A percentile compares a stretch with the other conserved stretches of the same genome.
Evolutionary conservation across 2,329 filamentous ascomycete species (phyloP).

Genomic region (Verticillium nonalfalfae): DNA sequence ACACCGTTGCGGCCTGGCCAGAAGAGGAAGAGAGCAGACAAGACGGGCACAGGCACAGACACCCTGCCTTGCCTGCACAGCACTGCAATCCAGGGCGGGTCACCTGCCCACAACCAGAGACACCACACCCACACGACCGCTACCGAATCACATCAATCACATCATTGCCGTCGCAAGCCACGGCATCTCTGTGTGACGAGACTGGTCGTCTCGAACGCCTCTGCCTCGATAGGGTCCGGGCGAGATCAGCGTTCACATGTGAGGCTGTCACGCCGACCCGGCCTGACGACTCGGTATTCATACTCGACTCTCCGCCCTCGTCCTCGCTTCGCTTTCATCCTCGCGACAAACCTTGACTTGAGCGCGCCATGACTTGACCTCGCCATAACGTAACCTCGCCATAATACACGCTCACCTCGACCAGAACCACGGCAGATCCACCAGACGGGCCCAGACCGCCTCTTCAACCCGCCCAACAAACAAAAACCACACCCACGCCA

Average conservation of each 20-base stretch:
- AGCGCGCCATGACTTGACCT: not conserved
- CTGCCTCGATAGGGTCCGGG: not conserved
- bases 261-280: not conserved
- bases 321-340: not conserved
- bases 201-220: not conserved
- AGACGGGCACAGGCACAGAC: too few species aligned
- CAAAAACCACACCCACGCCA: not conserved
- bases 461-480: not conserved
- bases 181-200: not conserved
- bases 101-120: not conserved
- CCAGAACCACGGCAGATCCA: not conserved
- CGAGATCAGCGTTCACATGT: not conserved
- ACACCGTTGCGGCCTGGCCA: not conserved
- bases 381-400: not conserved
- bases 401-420: not conserved
- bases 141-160: not conserved
- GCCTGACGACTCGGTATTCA: not conserved
- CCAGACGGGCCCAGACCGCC: not conserved
- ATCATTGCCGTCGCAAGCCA: not conserved
- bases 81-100: not conserved
- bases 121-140: not conserved
- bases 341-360: not conserved
- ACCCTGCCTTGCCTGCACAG: not conserved
- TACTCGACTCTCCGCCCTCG: not conserved
- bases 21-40: too few species aligned